These are phyloP conservation scores for Pelargonium citronellum DNA, from an alignment of 441 rosid species.

Conservation along the genomic window DNA sequence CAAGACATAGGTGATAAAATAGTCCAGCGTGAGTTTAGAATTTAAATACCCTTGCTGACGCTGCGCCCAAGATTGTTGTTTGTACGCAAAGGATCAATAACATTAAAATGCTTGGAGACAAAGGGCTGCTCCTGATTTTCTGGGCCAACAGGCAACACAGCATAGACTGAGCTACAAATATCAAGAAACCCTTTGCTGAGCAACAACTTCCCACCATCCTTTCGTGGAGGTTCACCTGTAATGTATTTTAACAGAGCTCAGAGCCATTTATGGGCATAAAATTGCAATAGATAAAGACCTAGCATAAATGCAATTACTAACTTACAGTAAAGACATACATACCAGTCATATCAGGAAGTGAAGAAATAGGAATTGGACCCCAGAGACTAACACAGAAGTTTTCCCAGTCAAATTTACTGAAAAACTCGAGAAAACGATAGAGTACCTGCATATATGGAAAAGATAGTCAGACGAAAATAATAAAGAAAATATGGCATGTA, in stretches of 20 bases:
- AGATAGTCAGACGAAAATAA: not conserved
- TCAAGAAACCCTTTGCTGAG: constrained; percentile 22
- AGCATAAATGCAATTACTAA: not conserved
- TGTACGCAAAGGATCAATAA: constrained; percentile 24
- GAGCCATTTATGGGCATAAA: not conserved
- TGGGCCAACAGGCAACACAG: constrained; percentile 18
- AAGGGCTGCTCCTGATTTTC: constrained; percentile 16
- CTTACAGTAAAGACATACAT: not conserved
- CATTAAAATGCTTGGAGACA: constrained; percentile 17
- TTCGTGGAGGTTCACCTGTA: constrained; percentile 22
- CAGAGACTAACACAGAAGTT: constrained; percentile 22
- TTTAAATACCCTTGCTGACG: constrained; percentile 20
- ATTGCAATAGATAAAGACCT: not conserved
- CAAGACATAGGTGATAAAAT: not conserved
- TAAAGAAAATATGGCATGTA: not conserved
- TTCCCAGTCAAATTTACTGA: constrained; percentile 24
- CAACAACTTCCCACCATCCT: constrained; percentile 17
- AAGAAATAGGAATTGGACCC: constrained; percentile 24
- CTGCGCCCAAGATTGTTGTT: constrained; percentile 25
- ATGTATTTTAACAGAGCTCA: not conserved
- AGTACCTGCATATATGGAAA: constrained; percentile 16
- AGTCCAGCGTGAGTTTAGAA: constrained; percentile 1
- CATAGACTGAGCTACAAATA: constrained; percentile 15
- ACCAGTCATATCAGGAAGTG: constrained; percentile 20
- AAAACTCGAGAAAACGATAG: constrained; percentile 24